Percentiles rank a stretch among this genome's conserved stretches.
Evolutionary conservation across 2,329 filamentous ascomycete species (phyloP).

Genomic region (Exophiala oligosperma): DNA sequence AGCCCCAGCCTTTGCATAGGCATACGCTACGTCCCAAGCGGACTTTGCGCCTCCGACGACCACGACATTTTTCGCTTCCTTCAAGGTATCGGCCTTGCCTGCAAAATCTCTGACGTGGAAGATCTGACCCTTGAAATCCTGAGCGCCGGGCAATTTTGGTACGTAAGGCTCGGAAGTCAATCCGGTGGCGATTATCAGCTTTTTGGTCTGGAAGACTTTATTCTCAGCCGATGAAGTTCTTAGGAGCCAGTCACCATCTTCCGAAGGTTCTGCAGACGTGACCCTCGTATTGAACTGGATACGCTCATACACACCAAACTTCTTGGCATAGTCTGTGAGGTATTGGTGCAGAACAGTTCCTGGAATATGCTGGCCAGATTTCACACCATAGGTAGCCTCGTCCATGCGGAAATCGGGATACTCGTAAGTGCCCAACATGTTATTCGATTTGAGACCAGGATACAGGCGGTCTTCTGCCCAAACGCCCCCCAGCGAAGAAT

Average conservation of each 20-base stretch:
- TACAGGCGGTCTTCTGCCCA: constrained; percentile 69
- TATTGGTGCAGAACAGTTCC: constrained; percentile 59
- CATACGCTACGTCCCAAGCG: constrained; percentile 63
- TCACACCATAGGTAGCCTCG: constrained; percentile 49
- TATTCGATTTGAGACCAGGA: constrained; percentile 70
- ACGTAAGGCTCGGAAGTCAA: constrained; percentile 59
- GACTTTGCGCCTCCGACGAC: constrained; percentile 64
- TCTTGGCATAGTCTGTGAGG: constrained; percentile 55
- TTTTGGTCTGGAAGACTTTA: constrained; percentile 37
- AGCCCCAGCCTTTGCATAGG: constrained; percentile 54
- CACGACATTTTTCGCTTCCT: constrained; percentile 44
- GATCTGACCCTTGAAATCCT: constrained; percentile 53
- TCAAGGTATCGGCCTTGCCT: constrained; percentile 35
- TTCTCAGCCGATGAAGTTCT: constrained; percentile 22
- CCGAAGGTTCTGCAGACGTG: constrained; percentile 45
- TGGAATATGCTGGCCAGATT: constrained; percentile 59
- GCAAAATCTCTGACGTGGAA: constrained; percentile 60
- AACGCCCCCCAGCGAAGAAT: constrained; percentile 63
- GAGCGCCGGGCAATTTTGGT: constrained; percentile 52
- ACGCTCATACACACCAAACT: constrained; percentile 51
- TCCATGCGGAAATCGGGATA: constrained; percentile 73
- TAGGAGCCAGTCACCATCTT: constrained; percentile 39
- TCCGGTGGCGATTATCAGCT: constrained; percentile 63
- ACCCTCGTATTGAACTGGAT: constrained; percentile 56
- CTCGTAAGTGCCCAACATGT: constrained; percentile 71